Percentiles rank a stretch among this genome's conserved stretches.
Conservation (phyloP, 2,329 filamentous ascomycete species). For the Camillea tinctor region DNA sequence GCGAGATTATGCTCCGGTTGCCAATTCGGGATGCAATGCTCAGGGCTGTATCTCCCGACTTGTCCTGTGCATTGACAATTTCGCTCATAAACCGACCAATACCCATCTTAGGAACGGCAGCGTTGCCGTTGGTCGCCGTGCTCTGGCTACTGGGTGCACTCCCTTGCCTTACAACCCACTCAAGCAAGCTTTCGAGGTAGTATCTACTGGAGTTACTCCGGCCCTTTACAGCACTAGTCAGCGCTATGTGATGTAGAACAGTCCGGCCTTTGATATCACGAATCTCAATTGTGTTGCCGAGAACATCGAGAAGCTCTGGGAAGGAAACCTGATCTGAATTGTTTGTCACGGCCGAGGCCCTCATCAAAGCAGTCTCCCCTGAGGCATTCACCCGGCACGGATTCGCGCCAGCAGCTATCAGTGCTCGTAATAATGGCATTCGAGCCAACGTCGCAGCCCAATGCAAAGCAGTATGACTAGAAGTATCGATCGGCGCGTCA, state of each 20-base stretch:
- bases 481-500: conserved; percentile 88
- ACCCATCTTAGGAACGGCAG: conserved; percentile 66
- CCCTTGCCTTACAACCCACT: conserved; percentile 89
- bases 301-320: conserved; percentile 81
- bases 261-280: conserved; percentile 87
- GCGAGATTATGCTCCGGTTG: conserved; percentile 93
- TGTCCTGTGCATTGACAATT: conserved; percentile 94
- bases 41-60: conserved; percentile 89
- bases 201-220: conserved; percentile 89
- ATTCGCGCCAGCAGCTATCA: conserved; percentile 82
- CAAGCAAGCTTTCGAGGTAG: conserved; percentile 89
- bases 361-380: conserved; percentile 90
- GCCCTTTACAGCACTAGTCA: conserved; percentile 93
- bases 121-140: conserved; percentile 31
- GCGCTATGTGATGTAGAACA: conserved; percentile 91
- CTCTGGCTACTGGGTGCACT: conserved; percentile 58
- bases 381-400: conserved; percentile 84
- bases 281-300: conserved; percentile 87
- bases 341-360: conserved; percentile 89
- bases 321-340: conserved; percentile 90
- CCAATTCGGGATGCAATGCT: conserved; percentile 92
- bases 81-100: conserved; percentile 94
- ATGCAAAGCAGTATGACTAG: conserved; percentile 86
- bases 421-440: conserved; percentile 74
- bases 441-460: conserved; percentile 94